phyloP scores from a whole-genome alignment of 1,139 yeast genomes.

The Saccharomyces uvarum region DNA sequence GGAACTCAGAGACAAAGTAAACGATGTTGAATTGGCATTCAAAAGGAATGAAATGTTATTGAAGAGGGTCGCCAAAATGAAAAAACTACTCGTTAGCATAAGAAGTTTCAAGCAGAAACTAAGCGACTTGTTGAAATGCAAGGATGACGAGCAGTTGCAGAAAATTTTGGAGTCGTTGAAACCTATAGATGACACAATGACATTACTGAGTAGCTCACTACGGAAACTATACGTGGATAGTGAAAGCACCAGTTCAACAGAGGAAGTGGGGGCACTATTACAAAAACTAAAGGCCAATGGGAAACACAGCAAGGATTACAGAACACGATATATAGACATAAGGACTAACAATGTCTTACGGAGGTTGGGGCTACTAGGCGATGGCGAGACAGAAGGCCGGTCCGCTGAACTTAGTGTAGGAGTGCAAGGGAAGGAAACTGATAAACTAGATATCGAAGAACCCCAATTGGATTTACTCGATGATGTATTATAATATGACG shows the following conservation, averaged over 20 bases:
- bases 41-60: constrained; percentile 6
- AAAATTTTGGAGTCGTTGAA: constrained; percentile 15
- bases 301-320: background rate
- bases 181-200: constrained; percentile 28
- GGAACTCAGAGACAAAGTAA: constrained; percentile 1
- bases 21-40: constrained; percentile 3
- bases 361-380: background rate
- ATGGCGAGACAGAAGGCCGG: background rate
- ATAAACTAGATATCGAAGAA: background rate
- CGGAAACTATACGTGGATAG: constrained; percentile 22
- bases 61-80: constrained; percentile 15
- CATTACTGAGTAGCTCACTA: constrained; percentile 21
- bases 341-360: constrained; percentile 6
- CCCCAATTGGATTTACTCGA: background rate
- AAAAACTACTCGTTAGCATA: constrained; percentile 8
- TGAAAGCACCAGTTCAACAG: constrained; percentile 24
- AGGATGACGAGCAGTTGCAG: constrained; percentile 6
- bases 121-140: constrained; percentile 4
- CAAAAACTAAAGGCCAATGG: constrained; percentile 1
- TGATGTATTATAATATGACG: background rate
- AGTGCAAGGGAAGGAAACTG: constrained; percentile 1
- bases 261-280: constrained; percentile 12
- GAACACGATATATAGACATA: background rate
- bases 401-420: background rate
- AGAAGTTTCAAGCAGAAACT: constrained; percentile 11